Evolutionary conservation across 495 filamentous ascomycete species (phyloP).

Genomic region (Aspergillus coremiiformis): DNA sequence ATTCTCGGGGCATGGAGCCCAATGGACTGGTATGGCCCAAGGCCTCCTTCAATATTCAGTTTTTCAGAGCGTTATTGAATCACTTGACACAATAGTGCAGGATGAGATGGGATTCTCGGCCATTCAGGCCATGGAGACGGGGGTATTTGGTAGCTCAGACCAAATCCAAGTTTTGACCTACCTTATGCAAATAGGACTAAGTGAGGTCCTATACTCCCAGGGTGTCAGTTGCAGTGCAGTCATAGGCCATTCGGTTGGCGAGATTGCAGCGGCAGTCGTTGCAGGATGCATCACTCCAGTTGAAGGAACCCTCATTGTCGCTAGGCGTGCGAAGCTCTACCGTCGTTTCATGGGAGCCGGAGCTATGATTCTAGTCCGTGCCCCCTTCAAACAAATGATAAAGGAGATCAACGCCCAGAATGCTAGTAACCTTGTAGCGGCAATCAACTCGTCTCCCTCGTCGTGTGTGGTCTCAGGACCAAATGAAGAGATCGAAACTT

Average conservation of each 20-base stretch:
- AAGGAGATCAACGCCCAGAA: slow-evolving; percentile 10
- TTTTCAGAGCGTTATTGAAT: slow-evolving; percentile 17
- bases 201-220: slow-evolving; percentile 14
- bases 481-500: slow-evolving; percentile 13
- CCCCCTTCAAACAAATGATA: slow-evolving; percentile 36
- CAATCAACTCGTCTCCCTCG: slow-evolving; percentile 37
- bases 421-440: slow-evolving; percentile 25
- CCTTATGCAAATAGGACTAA: slow-evolving; percentile 26
- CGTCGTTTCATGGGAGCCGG: slow-evolving; percentile 36
- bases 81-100: slow-evolving; percentile 16
- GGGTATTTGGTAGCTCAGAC: slow-evolving; percentile 21
- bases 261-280: slow-evolving; percentile 25
- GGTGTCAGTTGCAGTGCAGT: slow-evolving; percentile 22
- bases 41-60: slow-evolving; percentile 20
- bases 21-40: slow-evolving; percentile 34
- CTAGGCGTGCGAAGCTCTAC: slow-evolving; percentile 29
- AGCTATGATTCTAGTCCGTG: slow-evolving; percentile 45
- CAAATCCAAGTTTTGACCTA: slow-evolving; percentile 28
- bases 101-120: slow-evolving; percentile 26
- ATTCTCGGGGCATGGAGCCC: slow-evolving; percentile 39
- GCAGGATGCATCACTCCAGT: slow-evolving; percentile 21
- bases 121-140: slow-evolving; percentile 19
- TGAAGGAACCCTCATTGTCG: slow-evolving; percentile 27
- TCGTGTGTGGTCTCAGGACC: slow-evolving; percentile 33
- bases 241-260: slow-evolving; percentile 33